Percentiles rank a stretch among this genome's conserved stretches.
Conservation (phyloP, 352 stramenopile genomes). For the Globisporangium cystogenes region DNA sequence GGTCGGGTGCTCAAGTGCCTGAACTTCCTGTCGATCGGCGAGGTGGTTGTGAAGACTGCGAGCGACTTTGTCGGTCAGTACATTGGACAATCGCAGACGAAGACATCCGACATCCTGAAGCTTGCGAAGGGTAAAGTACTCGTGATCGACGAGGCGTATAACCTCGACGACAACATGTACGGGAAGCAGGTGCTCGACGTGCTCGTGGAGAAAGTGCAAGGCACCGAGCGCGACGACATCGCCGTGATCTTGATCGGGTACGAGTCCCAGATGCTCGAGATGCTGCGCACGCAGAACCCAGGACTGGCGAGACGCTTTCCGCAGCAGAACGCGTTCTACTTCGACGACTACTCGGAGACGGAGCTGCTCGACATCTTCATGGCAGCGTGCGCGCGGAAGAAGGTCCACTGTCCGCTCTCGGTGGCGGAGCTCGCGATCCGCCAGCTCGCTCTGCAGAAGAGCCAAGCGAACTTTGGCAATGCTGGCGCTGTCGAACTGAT, state of each 20-base stretch:
- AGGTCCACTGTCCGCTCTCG: constrained; percentile 39
- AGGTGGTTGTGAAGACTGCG: constrained; percentile 85
- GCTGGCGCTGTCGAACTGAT: constrained; percentile 83
- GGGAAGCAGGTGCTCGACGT: constrained; percentile 82
- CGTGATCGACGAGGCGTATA: constrained; percentile 94
- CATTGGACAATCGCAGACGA: constrained; percentile 85
- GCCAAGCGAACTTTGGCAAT: constrained; percentile 88
- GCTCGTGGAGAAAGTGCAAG: constrained; percentile 90
- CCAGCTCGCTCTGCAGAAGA: constrained; percentile 62
- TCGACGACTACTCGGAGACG: constrained; percentile 89
- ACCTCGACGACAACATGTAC: constrained; percentile 64
- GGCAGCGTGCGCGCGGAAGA: constrained; percentile 43
- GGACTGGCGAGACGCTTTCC: constrained; percentile 86
- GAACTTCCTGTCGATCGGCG: constrained; percentile 87
- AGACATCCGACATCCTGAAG: constrained; percentile 82
- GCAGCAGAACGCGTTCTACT: constrained; percentile 85
- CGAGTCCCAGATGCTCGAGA: constrained; percentile 86
- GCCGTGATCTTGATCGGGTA: constrained; percentile 92
- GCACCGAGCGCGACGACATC: constrained; percentile 83
- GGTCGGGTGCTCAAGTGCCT: constrained; percentile 84
- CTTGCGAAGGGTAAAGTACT: constrained; percentile 85
- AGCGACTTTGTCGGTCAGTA: constrained; percentile 81
- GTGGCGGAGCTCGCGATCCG: constrained; percentile 47
- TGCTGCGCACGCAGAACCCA: constrained; percentile 87
- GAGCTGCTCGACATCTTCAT: constrained; percentile 78